These are phyloP conservation scores for Aspergillus transmontanensis DNA, from an alignment of 2,329 filamentous ascomycete genomes.

Conservation along the genomic window DNA sequence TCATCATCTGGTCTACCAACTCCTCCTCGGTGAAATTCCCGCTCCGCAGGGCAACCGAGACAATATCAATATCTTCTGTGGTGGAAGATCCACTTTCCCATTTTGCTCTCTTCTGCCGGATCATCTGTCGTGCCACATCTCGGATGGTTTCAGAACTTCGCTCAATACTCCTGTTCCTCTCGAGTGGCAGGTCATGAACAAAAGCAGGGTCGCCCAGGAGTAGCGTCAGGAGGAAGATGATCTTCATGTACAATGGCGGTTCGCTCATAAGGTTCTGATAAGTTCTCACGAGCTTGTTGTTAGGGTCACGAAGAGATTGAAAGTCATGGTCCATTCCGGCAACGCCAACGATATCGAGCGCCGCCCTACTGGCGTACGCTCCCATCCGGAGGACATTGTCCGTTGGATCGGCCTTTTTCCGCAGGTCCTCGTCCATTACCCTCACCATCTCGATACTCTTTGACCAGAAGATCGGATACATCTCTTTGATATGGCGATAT, in stretches of 20 bases:
- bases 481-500: slow-evolving; percentile 81
- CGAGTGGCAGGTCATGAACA: slow-evolving; percentile 65
- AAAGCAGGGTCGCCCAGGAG: slow-evolving; percentile 67
- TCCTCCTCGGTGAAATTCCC: slow-evolving; percentile 76
- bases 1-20: slow-evolving; percentile 88
- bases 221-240: slow-evolving; percentile 59
- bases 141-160: slow-evolving; percentile 63
- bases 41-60: slow-evolving; percentile 76
- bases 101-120: slow-evolving; percentile 68
- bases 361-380: slow-evolving; percentile 67
- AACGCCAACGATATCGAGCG: slow-evolving; percentile 74
- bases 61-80: slow-evolving; percentile 65
- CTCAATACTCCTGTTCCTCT: slow-evolving; percentile 68
- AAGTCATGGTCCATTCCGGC: slow-evolving; percentile 75
- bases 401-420: slow-evolving; percentile 36
- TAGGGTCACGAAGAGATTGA: slow-evolving; percentile 62
- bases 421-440: slow-evolving; percentile 56
- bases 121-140: slow-evolving; percentile 66
- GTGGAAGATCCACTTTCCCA: slow-evolving; percentile 34
- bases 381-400: slow-evolving; percentile 58
- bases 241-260: slow-evolving; percentile 28
- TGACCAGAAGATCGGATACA: slow-evolving; percentile 82
- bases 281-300: slow-evolving; percentile 57
- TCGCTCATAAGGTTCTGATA: slow-evolving; percentile 32
- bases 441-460: slow-evolving; percentile 71